Base-by-base conservation (phyloP, 2,329 filamentous ascomycete genomes). In the Fusarium heterosporum region DNA sequence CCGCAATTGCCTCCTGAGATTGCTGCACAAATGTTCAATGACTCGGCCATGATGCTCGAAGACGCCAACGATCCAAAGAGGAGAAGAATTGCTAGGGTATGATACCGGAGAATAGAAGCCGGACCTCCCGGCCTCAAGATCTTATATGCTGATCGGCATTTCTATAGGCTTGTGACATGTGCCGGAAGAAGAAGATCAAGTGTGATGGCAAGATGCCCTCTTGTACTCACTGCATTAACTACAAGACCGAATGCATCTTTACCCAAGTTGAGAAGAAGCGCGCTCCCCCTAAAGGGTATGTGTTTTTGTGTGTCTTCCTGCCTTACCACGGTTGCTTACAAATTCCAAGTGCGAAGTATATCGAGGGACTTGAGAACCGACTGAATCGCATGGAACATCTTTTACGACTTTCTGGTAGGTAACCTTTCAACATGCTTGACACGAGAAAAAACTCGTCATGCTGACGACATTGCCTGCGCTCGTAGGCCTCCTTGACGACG, bases 191-290 rank as follows among this genome's bases (percentile, higher is more conserved):
- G 80, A 97, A 95, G 85, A 96, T 98, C 80, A 98, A 98, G 81
- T 98, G 95, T 79, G 96, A 98, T 76, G 95, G 96, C 70, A 97
- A 96, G 81, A 88, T 97, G 80, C 95, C 96, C 36, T 89, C 93
- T 62, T 99, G 96, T 80, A 94, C 93, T 9, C 96, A 98, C 80
- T 99, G 95, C 78, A 91, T 91, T 78, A 98, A 97, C 78, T 97
- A 97, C 84, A 97, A 97, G 84, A 97, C 94, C 7, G 93, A 97
- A 73, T 99, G 95, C 78, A 88, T 97, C 72, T 98, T 98, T 76
- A 98, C 96, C 1, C 93, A 97, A 77, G 94, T 98, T 36, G 96
- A 99, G 82, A 99, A 99, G 89, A 99, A 99, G 85, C 88, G 96
- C 60, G 96, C 92, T 78, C 95, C 96, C 52, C 96, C 95, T 2